Base-by-base conservation (phyloP, 768 basidiomycete genomes). In the Termitomyces sp. region DNA sequence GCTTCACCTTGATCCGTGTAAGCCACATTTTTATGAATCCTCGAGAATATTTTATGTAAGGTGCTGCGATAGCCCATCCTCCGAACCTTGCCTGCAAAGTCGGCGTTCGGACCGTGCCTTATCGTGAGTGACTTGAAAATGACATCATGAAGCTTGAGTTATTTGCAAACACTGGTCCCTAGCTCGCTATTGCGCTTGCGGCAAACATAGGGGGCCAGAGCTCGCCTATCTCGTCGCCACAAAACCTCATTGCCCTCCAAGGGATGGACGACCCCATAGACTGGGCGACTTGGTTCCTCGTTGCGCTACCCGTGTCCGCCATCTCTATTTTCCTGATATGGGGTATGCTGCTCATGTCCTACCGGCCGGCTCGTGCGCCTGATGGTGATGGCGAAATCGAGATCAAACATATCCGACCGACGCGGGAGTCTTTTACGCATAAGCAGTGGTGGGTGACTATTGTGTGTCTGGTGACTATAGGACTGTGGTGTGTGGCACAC, bases 131-230 rank as follows among this genome's bases (percentile, higher is more conserved):
- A n/a, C 44, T 41, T 38, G 6, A 38, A 2, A 12, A 30, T 38
- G 48, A 51, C 28, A 33, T 54, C 31, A 33, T 26, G 23, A 48
- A 46, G 42, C 5, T 19, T 44, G 21, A 28, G 11, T 33, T 15
- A 17, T 53, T 17, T 41, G 47, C 38, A 44, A 44, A 17, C 17
- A 19, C 28, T 47, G 40, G 46, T 15, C 33, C 6, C 3, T 54
- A 97, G 94, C 81, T 99, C 53, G 95, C 89, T 8, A 98, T 99
- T 62, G 96, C 97, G 0, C 81, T 99, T n/a, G 94, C 96, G 0
- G 94, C 95, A 19, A 99, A 98, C 67, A 94, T 98, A 57, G 97
- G 97, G 12, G 97, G 97, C 0, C 95, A 98, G 71, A 91, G 88
- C 50, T 98, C 95, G 0, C 96, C 95, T 2, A 98, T 98, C 57